Evolutionary conservation across 108 stramenopile species (phyloP).

Genomic region (Nitzschia sp.): DNA sequence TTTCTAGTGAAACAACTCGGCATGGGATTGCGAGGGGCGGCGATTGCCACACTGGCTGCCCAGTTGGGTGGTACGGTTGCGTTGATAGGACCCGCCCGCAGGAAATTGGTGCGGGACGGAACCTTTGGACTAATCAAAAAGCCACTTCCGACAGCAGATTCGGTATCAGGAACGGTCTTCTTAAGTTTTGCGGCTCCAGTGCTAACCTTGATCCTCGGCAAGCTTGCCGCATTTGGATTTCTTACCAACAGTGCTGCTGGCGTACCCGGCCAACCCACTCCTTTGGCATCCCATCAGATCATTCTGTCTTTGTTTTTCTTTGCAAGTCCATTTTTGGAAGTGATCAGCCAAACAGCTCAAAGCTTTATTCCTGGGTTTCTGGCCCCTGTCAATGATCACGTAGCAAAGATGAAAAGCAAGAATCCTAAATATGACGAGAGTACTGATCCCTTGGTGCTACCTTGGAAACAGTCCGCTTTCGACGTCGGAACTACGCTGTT

Average conservation of each 20-base stretch:
- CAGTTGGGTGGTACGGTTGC: slow-evolving; percentile 76
- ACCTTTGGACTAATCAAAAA: slow-evolving; percentile 30
- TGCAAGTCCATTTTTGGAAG: slow-evolving; percentile 85
- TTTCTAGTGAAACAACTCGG: slow-evolving; percentile 58
- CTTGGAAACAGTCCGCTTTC: slow-evolving; percentile 49
- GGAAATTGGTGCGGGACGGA: slow-evolving; percentile 45
- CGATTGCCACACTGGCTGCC: slow-evolving; percentile 76
- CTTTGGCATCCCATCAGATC: slow-evolving; percentile 85
- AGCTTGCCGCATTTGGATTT: slow-evolving; percentile 87
- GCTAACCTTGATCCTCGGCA: slow-evolving; percentile 80
- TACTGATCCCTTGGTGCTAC: slow-evolving; percentile 26
- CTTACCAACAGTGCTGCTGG: slow-evolving; percentile 86
- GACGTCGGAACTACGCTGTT: slow-evolving; percentile 53
- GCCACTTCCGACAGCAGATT: slow-evolving; percentile 32
- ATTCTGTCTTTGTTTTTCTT: slow-evolving; percentile 82
- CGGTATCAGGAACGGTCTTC: slow-evolving; percentile 58
- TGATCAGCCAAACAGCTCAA: slow-evolving; percentile 84
- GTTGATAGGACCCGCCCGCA: slow-evolving; percentile 65
- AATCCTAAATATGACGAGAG: slow-evolving; percentile 26
- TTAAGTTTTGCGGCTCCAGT: slow-evolving; percentile 84
- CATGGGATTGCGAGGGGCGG: slow-evolving; percentile 81
- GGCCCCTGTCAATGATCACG: slow-evolving; percentile 47
- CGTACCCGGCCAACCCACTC: slow-evolving; percentile 77
- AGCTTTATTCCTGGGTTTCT: slow-evolving; percentile 68
- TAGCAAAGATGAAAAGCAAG: slow-evolving; percentile 6